Base-by-base conservation (phyloP, 257 asterid genomes). In the Jasminum sambac region DNA sequence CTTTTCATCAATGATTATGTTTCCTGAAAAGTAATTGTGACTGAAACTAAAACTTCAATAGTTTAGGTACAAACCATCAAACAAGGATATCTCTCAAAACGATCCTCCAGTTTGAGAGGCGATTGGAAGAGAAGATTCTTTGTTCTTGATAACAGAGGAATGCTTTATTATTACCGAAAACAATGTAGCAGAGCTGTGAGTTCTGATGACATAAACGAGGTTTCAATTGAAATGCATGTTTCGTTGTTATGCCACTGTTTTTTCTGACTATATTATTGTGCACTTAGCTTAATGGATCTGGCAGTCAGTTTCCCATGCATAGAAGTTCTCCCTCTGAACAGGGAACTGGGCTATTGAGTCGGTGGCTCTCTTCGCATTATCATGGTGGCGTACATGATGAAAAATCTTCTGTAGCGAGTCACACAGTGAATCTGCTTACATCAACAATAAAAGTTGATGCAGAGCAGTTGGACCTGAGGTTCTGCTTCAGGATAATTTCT, bases 71-170 rank as follows among this genome's bases (percentile, higher is more conserved):
- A 90, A 86, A 88, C 96, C 77, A 88, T 91, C 69, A 88, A 87
- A 76, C 96, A 85, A 80, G 93, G 90, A 43, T 88, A 88, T 79
- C 90, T 88, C 71, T 84, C 87, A 25, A 88, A 90, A 73, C 87
- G 96, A 66, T 90, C 96, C 63, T 88, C 94, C 74, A 90, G 80
- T 77, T 69, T 90, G 78, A 86, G 96, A 78, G 96, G 95, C 75
- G 95, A 90, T 80, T 90, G 96, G 96, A 90, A 90, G 86, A 90
- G 96, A 84, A 85, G 96, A 72, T 90, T 84, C 76, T 90, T 90
- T 76, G 88, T 90, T 79, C 96, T 90, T 72, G 91, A 86, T 74
- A 86, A 81, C 83, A 77, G 92, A 70, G 96, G 96, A 79, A 90
- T 82, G 89, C 80, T 90, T 37, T 90, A 83, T 75, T 90, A 90